Base-by-base conservation (phyloP, 192 early-diverging fungal species). In the Diversispora eburnea region DNA sequence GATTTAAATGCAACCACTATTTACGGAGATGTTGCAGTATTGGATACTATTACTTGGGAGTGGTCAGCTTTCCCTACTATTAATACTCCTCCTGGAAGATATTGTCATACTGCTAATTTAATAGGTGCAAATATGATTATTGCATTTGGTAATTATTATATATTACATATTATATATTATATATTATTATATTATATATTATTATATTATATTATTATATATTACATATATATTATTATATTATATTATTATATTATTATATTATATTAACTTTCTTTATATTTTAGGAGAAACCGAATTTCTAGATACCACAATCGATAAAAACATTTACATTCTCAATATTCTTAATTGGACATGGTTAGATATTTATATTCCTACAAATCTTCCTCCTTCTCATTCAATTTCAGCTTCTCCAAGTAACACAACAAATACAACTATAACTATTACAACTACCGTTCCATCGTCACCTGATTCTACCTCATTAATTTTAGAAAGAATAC, bases 281-380 rank as follows among this genome's bases (percentile, higher is more conserved):
- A 49, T 54, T 10, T 10, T 54, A 54, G 51, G 51, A 54, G n/a
- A 4, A 54, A 54, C 9, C n/a, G 69, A 60, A 25, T 55, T 43
- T 8, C 69, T 25, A 0, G 56, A 25, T 43, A 47, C 22, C 25
- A 54, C 57, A 5, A 63, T 57, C 1, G 77, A 77, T 55, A 57
- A 25, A 41, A 67, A 74, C 45, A 68, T 77, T 19, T 77, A 77
- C n/a, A 51, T 74, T 47, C 70, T 73, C 22, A 66, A 74, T 62
- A 20, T 70, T 25, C 47, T 39, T 0, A 74, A 62, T 43, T 75
- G 63, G 52, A 45, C 66, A 43, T 77, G 77, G 77, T 4, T 60
- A 10, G 69, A 61, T 20, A 52, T 5, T 3, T 77, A 75, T 58
- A 12, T 15, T 55, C 51, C 67, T 17, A 8, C 8, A 22, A 12